Base-by-base conservation (phyloP, 257 asterid species). In the Knoxia roxburghii region DNA sequence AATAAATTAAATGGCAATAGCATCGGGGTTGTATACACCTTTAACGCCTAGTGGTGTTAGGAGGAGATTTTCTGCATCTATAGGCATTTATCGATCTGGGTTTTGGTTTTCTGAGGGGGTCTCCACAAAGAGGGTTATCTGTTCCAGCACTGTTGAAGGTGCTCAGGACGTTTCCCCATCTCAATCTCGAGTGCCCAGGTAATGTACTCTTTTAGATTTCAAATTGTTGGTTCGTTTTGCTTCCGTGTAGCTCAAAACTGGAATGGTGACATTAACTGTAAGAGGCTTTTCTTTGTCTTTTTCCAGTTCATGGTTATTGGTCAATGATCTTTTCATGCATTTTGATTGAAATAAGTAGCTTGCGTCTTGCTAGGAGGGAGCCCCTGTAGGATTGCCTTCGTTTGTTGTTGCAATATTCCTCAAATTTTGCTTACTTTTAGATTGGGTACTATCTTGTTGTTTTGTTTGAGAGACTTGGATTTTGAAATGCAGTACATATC, bases 151-250 rank as follows among this genome's bases (percentile, higher is more conserved):
- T 33, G 71, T 80, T 68, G 86, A 85, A 69, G 89, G 89, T n/a
- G 90, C 86, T 5, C 85, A 87, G 72, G 86, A 76, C 79, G 82
- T 80, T 75, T 82, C 90, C 71, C 73, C 83, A 46, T 77, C 89
- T 64, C 82, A 79, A 74, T 76, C 88, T 62, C 82, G 80, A 80
- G 80, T 58, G 27, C 82, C 85, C 69, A 85, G 95, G 98, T 91
- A 59, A 60, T 64, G 3, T 29, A 17, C 35, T 54, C 59, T 52
- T 29, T 12, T 33, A 21, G 17, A 30, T 54, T 48, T 14, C n/a
- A 15, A 17, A 11, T 29, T 70, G 50, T 29, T 43, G 37, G 56
- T 45, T 8, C 37, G 26, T 60, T 2, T 54, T 54, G 33, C 1
- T 8, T 60, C 49, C n/a, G 41, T 37, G 49, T 60, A 35, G 65